These are phyloP conservation scores for Luvunga scandens DNA, from an alignment of 345 rosid genomes.

Conservation along the genomic window DNA sequence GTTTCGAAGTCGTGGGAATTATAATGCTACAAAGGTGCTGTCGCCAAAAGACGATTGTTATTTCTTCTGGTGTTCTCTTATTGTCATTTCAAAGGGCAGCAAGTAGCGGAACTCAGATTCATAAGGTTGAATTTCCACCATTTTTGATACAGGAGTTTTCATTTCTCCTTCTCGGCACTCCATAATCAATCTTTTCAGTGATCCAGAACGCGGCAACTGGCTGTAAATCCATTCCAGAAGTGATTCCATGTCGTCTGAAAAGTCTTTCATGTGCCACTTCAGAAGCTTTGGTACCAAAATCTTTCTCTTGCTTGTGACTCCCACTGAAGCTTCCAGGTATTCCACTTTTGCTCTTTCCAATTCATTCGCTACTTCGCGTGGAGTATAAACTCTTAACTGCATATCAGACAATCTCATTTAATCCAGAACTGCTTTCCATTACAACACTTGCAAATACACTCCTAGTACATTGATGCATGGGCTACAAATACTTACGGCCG, in stretches of 20 bases:
- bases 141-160: conserved; percentile 45
- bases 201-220: conserved; percentile 67
- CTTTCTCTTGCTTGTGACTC: conserved; percentile 77
- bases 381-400: conserved; percentile 79
- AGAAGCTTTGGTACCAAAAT: conserved; percentile 76
- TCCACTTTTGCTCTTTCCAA: conserved; percentile 73
- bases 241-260: conserved; percentile 78
- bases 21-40: background rate
- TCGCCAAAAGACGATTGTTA: background rate
- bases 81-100: conserved; percentile 37
- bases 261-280: conserved; percentile 89
- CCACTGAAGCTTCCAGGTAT: conserved; percentile 76
- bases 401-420: conserved; percentile 1
- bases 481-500: conserved; percentile 57
- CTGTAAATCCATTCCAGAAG: conserved; percentile 89
- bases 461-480: background rate
- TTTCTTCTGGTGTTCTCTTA: background rate
- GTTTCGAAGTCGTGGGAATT: background rate
- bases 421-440: background rate
- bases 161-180: conserved; percentile 58
- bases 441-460: background rate
- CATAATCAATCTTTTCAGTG: conserved; percentile 62
- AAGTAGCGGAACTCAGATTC: conserved; percentile 74
- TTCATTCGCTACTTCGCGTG: conserved; percentile 68
- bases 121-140: conserved; percentile 74